A percentile compares a stretch with the other conserved stretches of the same genome.
Evolutionary conservation across 1,139 yeast species (phyloP).

Genomic region (Debaryomyces singareniensis): DNA sequence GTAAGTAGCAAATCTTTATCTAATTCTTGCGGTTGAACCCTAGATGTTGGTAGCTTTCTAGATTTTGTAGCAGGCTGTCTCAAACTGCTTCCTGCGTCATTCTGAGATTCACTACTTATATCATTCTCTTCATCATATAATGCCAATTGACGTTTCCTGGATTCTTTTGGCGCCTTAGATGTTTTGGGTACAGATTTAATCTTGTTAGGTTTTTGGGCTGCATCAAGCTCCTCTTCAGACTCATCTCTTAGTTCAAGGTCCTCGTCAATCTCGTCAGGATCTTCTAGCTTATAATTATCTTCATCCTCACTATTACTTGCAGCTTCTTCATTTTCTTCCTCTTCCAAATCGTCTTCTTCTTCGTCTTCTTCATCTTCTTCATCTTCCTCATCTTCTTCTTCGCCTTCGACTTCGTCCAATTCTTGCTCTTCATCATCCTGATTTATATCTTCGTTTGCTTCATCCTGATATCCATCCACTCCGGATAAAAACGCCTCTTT

Average conservation of each 20-base stretch:
- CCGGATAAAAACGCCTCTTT: slow-evolving; percentile 1
- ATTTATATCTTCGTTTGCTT: slow-evolving; percentile 1
- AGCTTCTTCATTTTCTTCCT: slow-evolving; percentile 20
- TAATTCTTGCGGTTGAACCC: slow-evolving; percentile 18
- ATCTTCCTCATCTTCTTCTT: slow-evolving; percentile 14
- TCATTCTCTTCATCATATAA: slow-evolving; percentile 29
- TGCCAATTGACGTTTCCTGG: slow-evolving; percentile 25
- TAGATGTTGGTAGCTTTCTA: slow-evolving; percentile 6
- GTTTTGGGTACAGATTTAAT: not conserved
- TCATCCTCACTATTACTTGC: slow-evolving; percentile 24
- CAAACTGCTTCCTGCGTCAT: slow-evolving; percentile 19
- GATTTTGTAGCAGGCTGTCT: slow-evolving; percentile 3
- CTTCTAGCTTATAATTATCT: slow-evolving; percentile 30
- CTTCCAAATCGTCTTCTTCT: slow-evolving; percentile 16
- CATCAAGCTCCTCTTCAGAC: slow-evolving; percentile 17
- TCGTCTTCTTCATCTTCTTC: slow-evolving; percentile 19
- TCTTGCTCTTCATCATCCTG: slow-evolving; percentile 4
- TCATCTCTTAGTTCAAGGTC: slow-evolving; percentile 33
- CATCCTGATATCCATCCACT: too few relatives aligned
- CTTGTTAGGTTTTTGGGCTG: slow-evolving; percentile 1
- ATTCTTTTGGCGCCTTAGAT: slow-evolving; percentile 12
- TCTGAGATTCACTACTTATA: slow-evolving; percentile 4
- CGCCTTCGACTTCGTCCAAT: slow-evolving; percentile 12
- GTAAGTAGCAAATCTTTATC: slow-evolving; percentile 37
- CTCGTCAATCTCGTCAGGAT: slow-evolving; percentile 36